Percentiles rank a stretch among this genome's conserved stretches.
phyloP scores from a whole-genome alignment of 176 grass and related monocot genomes.

The Oryza rufipogon region DNA sequence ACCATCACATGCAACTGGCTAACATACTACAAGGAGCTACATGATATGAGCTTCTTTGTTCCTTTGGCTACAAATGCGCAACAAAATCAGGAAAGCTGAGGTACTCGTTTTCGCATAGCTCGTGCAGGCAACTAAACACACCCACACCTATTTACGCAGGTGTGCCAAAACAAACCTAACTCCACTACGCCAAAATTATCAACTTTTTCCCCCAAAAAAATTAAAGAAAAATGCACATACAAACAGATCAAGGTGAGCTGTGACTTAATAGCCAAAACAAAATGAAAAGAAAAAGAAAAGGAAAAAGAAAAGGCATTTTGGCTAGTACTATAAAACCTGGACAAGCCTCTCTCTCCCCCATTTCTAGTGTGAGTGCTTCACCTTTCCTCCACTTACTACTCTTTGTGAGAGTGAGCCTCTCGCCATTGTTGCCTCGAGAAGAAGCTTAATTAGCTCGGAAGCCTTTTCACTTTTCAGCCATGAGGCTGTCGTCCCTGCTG shows the following conservation, averaged over 20 bases:
- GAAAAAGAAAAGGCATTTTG: background rate
- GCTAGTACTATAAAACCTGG: constrained; percentile 1
- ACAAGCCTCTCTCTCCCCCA: background rate
- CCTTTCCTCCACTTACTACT: constrained; percentile 34
- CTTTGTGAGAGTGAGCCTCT: constrained; percentile 10
- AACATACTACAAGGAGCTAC: constrained; percentile 10
- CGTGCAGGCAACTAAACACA: background rate
- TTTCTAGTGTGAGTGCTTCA: background rate
- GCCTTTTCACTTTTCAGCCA: background rate
- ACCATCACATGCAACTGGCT: constrained; percentile 23
- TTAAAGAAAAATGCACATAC: background rate
- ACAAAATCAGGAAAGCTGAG: constrained; percentile 10
- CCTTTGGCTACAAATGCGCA: constrained; percentile 29
- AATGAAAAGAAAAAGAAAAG: background rate
- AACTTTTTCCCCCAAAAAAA: constrained; percentile 6
- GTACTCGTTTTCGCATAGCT: background rate
- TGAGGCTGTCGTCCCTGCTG: constrained; percentile 36
- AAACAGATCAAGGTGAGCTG: background rate
- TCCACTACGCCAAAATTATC: background rate
- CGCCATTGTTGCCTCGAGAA: background rate
- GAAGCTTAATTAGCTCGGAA: background rate
- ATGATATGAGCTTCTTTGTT: constrained; percentile 31
- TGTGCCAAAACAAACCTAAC: constrained; percentile 41
- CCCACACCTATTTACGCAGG: constrained; percentile 1
- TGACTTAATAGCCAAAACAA: background rate